Conservation (phyloP, 768 basidiomycete species). For the Chlorophyllum brunneum region DNA sequence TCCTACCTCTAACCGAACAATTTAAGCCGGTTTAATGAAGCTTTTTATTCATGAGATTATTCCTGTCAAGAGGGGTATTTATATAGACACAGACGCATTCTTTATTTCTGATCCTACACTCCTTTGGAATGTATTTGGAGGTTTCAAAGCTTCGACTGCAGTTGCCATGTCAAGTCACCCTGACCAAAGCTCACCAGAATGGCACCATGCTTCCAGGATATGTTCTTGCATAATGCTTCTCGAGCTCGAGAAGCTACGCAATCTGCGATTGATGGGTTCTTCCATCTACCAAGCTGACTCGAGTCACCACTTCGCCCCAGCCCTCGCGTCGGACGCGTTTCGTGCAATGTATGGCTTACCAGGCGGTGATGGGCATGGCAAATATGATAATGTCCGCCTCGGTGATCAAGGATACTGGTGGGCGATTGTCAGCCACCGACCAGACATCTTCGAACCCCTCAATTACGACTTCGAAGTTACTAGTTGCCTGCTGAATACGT, state of each 20-base stretch:
- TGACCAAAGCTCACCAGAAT: constrained; percentile 33
- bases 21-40: constrained; percentile 47
- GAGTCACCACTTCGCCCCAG: constrained; percentile 20
- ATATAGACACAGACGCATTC: constrained; percentile 48
- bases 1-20: not conserved
- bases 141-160: constrained; percentile 29
- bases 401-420: constrained; percentile 54
- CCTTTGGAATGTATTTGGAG: constrained; percentile 39
- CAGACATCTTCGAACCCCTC: constrained; percentile 38
- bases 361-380: constrained; percentile 27
- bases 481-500: constrained; percentile 45
- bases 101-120: constrained; percentile 44
- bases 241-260: constrained; percentile 40
- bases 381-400: constrained; percentile 40
- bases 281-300: constrained; percentile 28
- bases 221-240: constrained; percentile 54
- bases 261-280: constrained; percentile 45
- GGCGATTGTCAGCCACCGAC: constrained; percentile 43
- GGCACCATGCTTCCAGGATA: constrained; percentile 43
- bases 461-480: constrained; percentile 46
- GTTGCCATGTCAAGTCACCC: constrained; percentile 43
- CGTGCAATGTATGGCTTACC: constrained; percentile 39
- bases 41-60: constrained; percentile 50
- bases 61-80: constrained; percentile 45
- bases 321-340: constrained; percentile 40